Percentiles rank a stretch among this genome's conserved stretches.
Conservation (phyloP, 1,284 basidiomycete species). For the Butyriboletus appendiculatus region DNA sequence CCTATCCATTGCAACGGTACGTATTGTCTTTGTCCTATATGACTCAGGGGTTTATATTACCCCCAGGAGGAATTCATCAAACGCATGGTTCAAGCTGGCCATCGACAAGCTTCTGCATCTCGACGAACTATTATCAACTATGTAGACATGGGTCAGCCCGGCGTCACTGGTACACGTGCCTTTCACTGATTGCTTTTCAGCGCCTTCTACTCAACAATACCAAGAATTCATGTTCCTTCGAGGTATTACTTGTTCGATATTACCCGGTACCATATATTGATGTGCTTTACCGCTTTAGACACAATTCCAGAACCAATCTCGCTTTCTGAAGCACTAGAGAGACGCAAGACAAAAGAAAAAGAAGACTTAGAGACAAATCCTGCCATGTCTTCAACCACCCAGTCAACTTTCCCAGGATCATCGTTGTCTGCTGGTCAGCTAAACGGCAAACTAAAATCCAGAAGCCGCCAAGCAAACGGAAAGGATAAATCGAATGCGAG, state of each 20-base stretch:
- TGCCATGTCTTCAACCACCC: constrained; percentile 44
- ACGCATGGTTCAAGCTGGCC: constrained; percentile 58
- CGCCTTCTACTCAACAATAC: constrained; percentile 55
- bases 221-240: constrained; percentile 69
- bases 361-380: constrained; percentile 61
- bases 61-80: constrained; percentile 77
- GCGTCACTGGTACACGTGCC: constrained; percentile 3
- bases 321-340: constrained; percentile 55
- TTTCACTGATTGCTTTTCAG: constrained; percentile 36
- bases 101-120: constrained; percentile 53
- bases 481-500: constrained; percentile 41
- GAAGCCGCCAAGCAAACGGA: constrained; percentile 40
- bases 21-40: constrained; percentile 17
- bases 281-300: constrained; percentile 43
- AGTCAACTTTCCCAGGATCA: constrained; percentile 22
- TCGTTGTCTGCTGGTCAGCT: constrained; percentile 20
- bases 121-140: constrained; percentile 59
- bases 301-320: constrained; percentile 65
- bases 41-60: constrained; percentile 20
- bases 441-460: constrained; percentile 42
- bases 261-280: neutral
- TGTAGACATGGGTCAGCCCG: constrained; percentile 62
- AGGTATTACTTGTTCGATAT: constrained; percentile 41
- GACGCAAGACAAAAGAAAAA: constrained; percentile 57
- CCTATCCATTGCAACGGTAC: constrained; percentile 69